These are phyloP conservation scores for Saturnispora bothae DNA, from an alignment of 805 yeast genomes.

Conservation along the genomic window DNA sequence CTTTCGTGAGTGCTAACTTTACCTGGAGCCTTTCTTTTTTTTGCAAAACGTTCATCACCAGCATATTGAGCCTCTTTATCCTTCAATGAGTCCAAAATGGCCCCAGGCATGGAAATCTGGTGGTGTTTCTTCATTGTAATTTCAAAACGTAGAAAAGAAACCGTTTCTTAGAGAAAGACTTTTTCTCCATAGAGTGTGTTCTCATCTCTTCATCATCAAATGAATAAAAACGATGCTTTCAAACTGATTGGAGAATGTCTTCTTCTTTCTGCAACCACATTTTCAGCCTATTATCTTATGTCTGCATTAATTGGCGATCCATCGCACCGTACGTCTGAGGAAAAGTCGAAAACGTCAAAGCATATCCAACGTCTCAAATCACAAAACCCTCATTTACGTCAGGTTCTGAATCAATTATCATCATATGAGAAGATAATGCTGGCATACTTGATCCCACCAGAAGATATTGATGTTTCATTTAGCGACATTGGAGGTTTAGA, in stretches of 20 bases:
- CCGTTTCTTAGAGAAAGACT: neutral
- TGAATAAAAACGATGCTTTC: conserved; percentile 64
- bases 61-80: conserved; percentile 25
- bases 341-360: conserved; percentile 48
- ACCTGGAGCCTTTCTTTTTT: conserved; percentile 16
- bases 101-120: conserved; percentile 33
- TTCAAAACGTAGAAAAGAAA: conserved; percentile 14
- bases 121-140: conserved; percentile 20
- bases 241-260: conserved; percentile 67
- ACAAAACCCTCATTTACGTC: conserved; percentile 46
- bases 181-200: too few species aligned
- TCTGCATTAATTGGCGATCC: conserved; percentile 21
- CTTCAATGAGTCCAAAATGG: conserved; percentile 32
- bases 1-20: conserved; percentile 26
- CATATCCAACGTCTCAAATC: conserved; percentile 48
- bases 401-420: conserved; percentile 35
- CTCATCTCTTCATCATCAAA: too few species aligned
- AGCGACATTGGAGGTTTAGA: conserved; percentile 86
- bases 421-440: conserved; percentile 72
- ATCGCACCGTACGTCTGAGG: conserved; percentile 40
- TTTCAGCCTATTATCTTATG: conserved; percentile 42
- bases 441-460: conserved; percentile 72
- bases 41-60: conserved; percentile 22
- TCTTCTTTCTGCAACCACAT: conserved; percentile 42
- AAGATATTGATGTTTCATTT: conserved; percentile 68